These are phyloP conservation scores for Aspergillus affinis DNA, from an alignment of 495 filamentous ascomycete genomes.

Conservation along the genomic window DNA sequence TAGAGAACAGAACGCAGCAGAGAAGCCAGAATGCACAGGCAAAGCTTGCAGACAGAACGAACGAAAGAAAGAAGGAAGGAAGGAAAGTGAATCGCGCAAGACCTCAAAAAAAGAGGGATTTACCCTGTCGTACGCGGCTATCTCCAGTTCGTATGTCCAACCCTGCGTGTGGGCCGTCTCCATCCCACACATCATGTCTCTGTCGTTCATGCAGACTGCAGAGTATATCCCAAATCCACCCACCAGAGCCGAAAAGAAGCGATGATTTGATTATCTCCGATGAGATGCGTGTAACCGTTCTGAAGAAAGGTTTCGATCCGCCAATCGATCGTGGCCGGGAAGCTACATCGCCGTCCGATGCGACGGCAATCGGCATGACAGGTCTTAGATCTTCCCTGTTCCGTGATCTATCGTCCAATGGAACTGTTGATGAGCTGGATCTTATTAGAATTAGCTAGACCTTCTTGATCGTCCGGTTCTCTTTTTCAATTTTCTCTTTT, in stretches of 20 bases:
- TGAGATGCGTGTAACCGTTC: neutral
- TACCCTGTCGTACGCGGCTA: neutral
- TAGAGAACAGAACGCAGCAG: neutral
- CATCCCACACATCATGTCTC: neutral
- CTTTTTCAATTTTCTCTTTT: neutral
- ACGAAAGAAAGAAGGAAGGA: neutral
- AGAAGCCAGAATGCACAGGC: neutral
- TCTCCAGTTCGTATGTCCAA: too few species aligned
- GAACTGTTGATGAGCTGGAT: neutral
- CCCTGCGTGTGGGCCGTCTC: too few species aligned
- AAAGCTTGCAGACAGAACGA: slow-evolving; percentile 3
- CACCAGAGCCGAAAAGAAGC: too few species aligned
- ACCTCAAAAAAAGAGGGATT: neutral
- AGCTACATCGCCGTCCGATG: neutral
- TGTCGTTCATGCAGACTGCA: slow-evolving; percentile 1
- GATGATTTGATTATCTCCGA: neutral
- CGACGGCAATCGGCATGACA: neutral
- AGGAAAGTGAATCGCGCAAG: neutral
- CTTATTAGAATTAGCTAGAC: neutral
- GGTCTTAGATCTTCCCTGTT: neutral
- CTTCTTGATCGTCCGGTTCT: too few species aligned
- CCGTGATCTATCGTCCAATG: neutral
- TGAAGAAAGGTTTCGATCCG: neutral
- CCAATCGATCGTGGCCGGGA: neutral
- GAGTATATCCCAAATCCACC: too few species aligned